A percentile compares a stretch with the other conserved stretches of the same genome.
Conservation (phyloP, 2,329 filamentous ascomycete genomes). For the Aspergillus sp. region DNA sequence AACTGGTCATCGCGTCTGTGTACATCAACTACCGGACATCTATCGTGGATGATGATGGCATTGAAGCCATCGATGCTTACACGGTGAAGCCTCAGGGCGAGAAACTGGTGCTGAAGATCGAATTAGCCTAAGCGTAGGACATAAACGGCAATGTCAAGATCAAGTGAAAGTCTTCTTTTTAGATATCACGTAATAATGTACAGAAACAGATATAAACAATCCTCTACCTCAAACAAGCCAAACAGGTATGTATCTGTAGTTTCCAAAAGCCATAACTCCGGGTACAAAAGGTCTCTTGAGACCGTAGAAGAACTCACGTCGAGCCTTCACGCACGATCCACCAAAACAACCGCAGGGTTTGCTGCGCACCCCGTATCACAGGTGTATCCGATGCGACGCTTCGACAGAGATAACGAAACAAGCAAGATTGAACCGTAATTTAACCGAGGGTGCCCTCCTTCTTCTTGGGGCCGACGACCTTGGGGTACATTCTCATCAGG, state of each 20-base stretch:
- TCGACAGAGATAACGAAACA: slow-evolving; percentile 1
- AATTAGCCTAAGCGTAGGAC: slow-evolving; percentile 17
- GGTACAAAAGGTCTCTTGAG: slow-evolving; percentile 3
- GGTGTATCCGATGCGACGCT: slow-evolving; percentile 1
- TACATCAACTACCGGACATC: slow-evolving; percentile 65
- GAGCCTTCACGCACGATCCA: no score
- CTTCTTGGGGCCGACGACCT: slow-evolving; percentile 70
- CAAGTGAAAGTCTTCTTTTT: neutral
- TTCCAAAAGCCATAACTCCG: slow-evolving; percentile 11
- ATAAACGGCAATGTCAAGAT: neutral
- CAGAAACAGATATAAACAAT: slow-evolving; percentile 16
- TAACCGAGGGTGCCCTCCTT: slow-evolving; percentile 49
- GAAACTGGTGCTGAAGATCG: slow-evolving; percentile 58
- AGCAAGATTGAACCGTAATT: neutral
- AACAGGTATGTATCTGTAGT: slow-evolving; percentile 16
- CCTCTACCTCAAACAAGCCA: slow-evolving; percentile 7
- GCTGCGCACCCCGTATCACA: neutral
- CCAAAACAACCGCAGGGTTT: neutral
- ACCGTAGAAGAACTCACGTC: no score
- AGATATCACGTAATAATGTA: slow-evolving; percentile 21
- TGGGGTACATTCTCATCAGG: slow-evolving; percentile 70
- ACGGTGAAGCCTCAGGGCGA: slow-evolving; percentile 58
- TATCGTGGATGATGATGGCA: slow-evolving; percentile 61
- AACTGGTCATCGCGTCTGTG: slow-evolving; percentile 65
- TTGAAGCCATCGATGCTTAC: slow-evolving; percentile 66